These are phyloP conservation scores for Osmanthus fragrans DNA, from an alignment of 257 asterid genomes.

Conservation along the genomic window DNA sequence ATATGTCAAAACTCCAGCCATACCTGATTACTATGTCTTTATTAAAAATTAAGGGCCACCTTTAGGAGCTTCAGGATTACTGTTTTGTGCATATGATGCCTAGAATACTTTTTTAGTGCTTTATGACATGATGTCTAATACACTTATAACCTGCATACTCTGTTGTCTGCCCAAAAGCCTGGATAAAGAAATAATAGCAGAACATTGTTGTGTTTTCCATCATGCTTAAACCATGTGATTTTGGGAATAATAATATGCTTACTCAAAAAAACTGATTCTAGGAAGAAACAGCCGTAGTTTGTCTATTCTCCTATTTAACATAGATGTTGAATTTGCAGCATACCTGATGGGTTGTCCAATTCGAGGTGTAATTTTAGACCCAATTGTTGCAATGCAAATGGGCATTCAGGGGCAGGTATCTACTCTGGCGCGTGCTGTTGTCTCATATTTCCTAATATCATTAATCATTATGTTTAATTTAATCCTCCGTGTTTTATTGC, in stretches of 20 bases:
- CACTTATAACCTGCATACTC: constrained; percentile 1
- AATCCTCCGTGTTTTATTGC: neutral
- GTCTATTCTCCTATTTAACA: constrained; percentile 11
- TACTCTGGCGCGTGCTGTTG: constrained; percentile 14
- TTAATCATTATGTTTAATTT: neutral
- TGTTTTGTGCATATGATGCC: neutral
- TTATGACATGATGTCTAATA: constrained; percentile 4
- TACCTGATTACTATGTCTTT: constrained; percentile 1
- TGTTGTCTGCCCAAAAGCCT: neutral
- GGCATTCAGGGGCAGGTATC: constrained; percentile 98
- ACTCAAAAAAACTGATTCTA: neutral
- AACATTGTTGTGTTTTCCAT: constrained; percentile 9
- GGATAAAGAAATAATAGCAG: constrained; percentile 5
- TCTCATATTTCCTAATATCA: constrained; percentile 14
- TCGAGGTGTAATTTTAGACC: constrained; percentile 90
- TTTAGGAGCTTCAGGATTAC: neutral
- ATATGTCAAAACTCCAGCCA: constrained; percentile 4
- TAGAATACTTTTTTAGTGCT: neutral
- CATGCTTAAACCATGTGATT: neutral
- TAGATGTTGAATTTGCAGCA: constrained; percentile 57
- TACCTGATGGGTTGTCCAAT: constrained; percentile 97
- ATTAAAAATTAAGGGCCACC: constrained; percentile 5
- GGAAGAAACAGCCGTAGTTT: neutral
- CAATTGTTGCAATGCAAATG: constrained; percentile 89
- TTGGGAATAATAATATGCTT: neutral